Base-by-base conservation (phyloP, 2,329 filamentous ascomycete species). In the Penicillium nordicum region DNA sequence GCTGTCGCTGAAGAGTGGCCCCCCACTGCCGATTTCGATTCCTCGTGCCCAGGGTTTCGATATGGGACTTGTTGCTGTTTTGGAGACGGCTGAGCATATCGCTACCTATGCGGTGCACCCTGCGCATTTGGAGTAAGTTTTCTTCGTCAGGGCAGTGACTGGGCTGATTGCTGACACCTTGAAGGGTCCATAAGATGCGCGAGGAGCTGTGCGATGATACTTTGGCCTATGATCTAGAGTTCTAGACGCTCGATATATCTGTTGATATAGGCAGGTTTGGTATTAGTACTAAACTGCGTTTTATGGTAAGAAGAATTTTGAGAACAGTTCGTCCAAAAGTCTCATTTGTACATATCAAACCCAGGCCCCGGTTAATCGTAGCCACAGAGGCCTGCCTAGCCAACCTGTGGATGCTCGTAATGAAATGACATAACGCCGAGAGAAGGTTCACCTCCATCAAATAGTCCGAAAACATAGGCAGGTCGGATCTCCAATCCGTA, bases 31-130 rank as follows among this genome's bases (percentile, higher is more conserved):
- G 0, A 71, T 74, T 25, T 76, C 73, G 14, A 72, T 77, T 5
- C 67, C 74, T 32, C 70, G 77, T 37, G 72, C 75, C 21, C 72
- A 79, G 51, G 78, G 78, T 1, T 80, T 74, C 54, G 67, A 80
- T 63, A 71, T 78, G 69, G 77, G 73, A 2, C 57, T 80, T 11
- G 72, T 80, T n/a, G 77, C 78, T 5, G 69, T 78, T 6, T 55
- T 80, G 61, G 78, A 79, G 58, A 75, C 73, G 41, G 58, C 71
- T 3, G 75, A 76, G 36, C 69, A 78, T 66, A 60, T 80, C 5
- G 66, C 68, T 45, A 69, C 67, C 10, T 80, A 80, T 69, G 76
- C 74, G 4, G 64, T 65, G 44, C 78, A 79, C 69, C 77, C 77
- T 43, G 76, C 76, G 29, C 78, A 80, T 67, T 57, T 75, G 55